A percentile compares a stretch with the other conserved stretches of the same genome.
Conservation (phyloP, 202 grass and related monocot genomes). For the Cymbopogon flexuosus region DNA sequence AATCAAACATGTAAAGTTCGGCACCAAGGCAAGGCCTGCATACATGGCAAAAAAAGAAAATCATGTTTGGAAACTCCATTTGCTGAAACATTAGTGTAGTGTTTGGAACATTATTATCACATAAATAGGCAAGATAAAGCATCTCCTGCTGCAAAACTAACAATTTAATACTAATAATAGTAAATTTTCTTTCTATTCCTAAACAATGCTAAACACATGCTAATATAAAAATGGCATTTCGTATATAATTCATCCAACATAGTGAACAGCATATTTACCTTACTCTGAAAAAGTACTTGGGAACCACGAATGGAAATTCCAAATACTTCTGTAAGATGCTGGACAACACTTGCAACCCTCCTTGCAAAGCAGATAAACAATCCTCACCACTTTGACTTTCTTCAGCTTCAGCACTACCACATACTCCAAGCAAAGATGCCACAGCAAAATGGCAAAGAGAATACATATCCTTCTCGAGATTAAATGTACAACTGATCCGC, state of each 20-base stretch:
- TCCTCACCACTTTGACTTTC: constrained; percentile 25
- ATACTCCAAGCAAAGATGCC: constrained; percentile 35
- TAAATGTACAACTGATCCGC: constrained; percentile 37
- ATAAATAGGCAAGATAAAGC: not conserved
- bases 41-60: constrained; percentile 6
- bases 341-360: constrained; percentile 52
- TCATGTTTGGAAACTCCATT: not conserved
- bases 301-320: constrained; percentile 63
- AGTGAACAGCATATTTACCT: constrained; percentile 42
- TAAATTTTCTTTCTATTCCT: not conserved
- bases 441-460: constrained; percentile 57
- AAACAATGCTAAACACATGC: not conserved
- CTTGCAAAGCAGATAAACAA: constrained; percentile 28
- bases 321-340: constrained; percentile 52
- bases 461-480: constrained; percentile 38
- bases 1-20: constrained; percentile 58
- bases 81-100: not conserved
- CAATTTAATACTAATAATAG: not conserved
- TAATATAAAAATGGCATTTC: not conserved
- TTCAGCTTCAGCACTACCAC: constrained; percentile 44
- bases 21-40: constrained; percentile 80
- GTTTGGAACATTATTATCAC: not conserved
- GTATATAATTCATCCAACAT: constrained; percentile 6
- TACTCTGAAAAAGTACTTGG: constrained; percentile 71
- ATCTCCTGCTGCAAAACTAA: not conserved